Conservation (phyloP, 1,284 basidiomycete species). For the Pseudozyma hubeiensis region DNA sequence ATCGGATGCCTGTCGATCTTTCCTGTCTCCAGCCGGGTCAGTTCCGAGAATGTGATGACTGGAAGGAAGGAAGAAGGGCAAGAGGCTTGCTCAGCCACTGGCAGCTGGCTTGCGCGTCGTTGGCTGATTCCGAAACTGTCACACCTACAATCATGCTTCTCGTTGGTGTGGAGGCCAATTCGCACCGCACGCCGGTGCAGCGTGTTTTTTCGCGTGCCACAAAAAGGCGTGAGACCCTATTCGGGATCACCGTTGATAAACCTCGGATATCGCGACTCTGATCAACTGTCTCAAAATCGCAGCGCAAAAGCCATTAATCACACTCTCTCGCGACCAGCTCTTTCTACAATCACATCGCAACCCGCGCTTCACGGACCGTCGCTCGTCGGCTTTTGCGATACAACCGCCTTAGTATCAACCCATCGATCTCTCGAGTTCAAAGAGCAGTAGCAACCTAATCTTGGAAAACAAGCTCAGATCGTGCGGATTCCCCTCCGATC, state of each 20-base stretch:
- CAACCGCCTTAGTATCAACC: no score
- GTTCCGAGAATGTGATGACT: not conserved
- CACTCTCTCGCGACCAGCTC: not conserved
- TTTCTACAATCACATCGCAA: not conserved
- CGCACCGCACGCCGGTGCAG: not conserved
- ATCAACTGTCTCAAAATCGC: conserved; percentile 2
- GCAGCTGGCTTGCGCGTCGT: conserved; percentile 1
- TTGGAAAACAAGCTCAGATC: no score
- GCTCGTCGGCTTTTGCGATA: not conserved
- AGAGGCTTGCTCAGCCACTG: not conserved
- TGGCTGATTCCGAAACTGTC: not conserved
- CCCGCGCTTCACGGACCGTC: not conserved
- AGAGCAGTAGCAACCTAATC: no score
- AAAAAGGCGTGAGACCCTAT: conserved; percentile 4
- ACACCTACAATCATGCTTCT: conserved; percentile 3
- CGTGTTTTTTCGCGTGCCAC: not conserved
- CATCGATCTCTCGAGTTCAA: not conserved
- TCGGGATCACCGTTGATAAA: conserved; percentile 8
- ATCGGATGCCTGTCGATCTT: no score
- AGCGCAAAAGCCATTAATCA: not conserved
- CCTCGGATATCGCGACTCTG: conserved; percentile 10
- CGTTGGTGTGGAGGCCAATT: conserved; percentile 12
- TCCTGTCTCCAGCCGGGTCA: no score
- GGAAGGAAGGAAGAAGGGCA: not conserved
- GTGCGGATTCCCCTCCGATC: not conserved